Base-by-base conservation (phyloP, 345 rosid species). In the Heritiera littoralis region DNA sequence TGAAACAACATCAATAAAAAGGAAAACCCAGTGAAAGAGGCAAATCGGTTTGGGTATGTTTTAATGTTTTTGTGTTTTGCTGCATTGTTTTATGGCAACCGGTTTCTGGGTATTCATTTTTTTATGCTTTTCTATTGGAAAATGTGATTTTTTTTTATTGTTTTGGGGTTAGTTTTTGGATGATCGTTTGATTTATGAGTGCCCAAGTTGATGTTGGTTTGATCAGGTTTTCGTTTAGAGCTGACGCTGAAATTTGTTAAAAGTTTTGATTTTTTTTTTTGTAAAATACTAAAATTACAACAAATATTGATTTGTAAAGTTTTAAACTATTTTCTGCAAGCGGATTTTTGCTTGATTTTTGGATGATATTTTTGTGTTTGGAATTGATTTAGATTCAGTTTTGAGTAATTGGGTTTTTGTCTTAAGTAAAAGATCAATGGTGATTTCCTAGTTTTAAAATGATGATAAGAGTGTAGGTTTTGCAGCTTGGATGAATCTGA, bases 71-170 rank as follows among this genome's bases (percentile, higher is more conserved):
- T 46, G 63, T 72, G 76, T 69, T 17, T 35, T 65, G 85, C 60
- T 80, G 82, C 83, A 79, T 85, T 74, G 72, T 72, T 72, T 72
- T 72, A n/a, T 40, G 58, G 66, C 71, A 73, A 82, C 80, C 83
- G 40, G 72, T 65, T 40, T 63, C 51, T 77, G 81, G 82, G 66
- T 55, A 28, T 74, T 74, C 68, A 58, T 65, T 35, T 3, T 76
- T 76, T 46, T n/a, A 61, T 61, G 41, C 58, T 28, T 61, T 46
- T 75, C 30, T 51, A 8, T 30, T 9, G 40, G 9, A 8, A 8
- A 18, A n/a, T 10, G 28, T 7, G 45, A 65, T 38, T 38, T 18
- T 54, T 18, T 54, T 52, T 17, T 6, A 35, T 9, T 54, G 1
- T 17, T 28, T 70, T 66, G 46, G 32, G 23, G 17, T 60, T 20